Evolutionary conservation across 257 asterid genomes (phyloP).

Genomic region (Verbena officinalis): DNA sequence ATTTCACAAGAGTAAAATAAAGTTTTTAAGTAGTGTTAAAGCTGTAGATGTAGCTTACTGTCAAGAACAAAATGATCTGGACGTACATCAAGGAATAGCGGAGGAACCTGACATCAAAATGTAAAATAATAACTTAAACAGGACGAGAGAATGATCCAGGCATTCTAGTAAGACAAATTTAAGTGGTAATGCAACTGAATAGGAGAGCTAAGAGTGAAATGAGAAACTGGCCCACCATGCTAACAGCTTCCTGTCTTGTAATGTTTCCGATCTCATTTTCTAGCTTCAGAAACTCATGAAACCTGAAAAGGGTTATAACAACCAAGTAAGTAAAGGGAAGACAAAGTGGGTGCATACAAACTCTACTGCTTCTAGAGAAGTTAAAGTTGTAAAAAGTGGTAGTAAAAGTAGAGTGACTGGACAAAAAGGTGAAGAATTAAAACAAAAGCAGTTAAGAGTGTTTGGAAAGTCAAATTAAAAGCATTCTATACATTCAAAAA

Average conservation of each 20-base stretch:
- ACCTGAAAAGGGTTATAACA: slow-evolving; percentile 56
- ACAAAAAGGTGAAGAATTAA: no score
- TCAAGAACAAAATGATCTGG: slow-evolving; percentile 95
- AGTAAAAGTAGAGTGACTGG: not conserved
- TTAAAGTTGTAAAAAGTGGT: no score
- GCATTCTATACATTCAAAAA: not conserved
- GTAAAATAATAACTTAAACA: slow-evolving; percentile 24
- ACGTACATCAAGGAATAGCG: slow-evolving; percentile 89
- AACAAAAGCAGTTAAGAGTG: no score
- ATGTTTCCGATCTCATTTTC: slow-evolving; percentile 97
- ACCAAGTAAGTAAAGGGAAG: slow-evolving; percentile 17
- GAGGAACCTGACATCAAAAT: slow-evolving; percentile 83
- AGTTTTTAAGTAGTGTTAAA: slow-evolving; percentile 11
- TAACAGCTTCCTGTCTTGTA: slow-evolving; percentile 96
- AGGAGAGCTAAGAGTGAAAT: slow-evolving; percentile 19
- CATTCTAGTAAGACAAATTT: not conserved
- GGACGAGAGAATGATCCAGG: slow-evolving; percentile 1
- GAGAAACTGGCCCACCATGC: slow-evolving; percentile 74
- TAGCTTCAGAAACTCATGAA: slow-evolving; percentile 90
- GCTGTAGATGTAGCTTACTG: slow-evolving; percentile 63
- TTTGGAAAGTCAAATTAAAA: no score
- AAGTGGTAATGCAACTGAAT: slow-evolving; percentile 18
- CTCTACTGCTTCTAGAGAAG: no score
- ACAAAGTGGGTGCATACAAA: no score
- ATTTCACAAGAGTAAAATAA: slow-evolving; percentile 8